Percentiles rank a stretch among this genome's conserved stretches.
Conservation (phyloP, 768 basidiomycete species). For the Cystobasidiopsis lactophilus region DNA sequence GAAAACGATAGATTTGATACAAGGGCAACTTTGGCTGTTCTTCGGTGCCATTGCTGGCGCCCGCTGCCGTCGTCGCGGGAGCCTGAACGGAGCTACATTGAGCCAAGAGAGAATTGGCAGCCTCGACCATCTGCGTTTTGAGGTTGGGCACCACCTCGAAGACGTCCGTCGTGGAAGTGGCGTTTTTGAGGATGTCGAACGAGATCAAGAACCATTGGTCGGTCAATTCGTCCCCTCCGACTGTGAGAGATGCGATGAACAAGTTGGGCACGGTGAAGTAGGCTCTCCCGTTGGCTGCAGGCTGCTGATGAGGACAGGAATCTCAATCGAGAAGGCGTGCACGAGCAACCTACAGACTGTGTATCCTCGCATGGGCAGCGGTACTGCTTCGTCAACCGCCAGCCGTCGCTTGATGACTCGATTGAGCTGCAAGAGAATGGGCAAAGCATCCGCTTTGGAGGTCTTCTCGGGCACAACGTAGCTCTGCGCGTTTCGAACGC, state of each 20-base stretch:
- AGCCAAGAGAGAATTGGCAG: conserved; percentile 10
- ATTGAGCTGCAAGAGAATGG: conserved; percentile 50
- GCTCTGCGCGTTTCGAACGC: background rate
- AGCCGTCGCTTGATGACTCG: conserved; percentile 57
- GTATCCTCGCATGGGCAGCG: conserved; percentile 52
- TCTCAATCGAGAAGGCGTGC: background rate
- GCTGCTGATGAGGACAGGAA: conserved; percentile 13
- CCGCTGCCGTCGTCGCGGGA: background rate
- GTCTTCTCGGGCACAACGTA: background rate
- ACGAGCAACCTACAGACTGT: conserved; percentile 36
- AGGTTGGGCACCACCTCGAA: conserved; percentile 7
- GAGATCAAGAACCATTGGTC: conserved; percentile 41
- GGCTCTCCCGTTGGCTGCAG: conserved; percentile 50
- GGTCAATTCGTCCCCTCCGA: conserved; percentile 43
- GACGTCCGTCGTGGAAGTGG: too few relatives aligned
- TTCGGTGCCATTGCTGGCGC: too few relatives aligned
- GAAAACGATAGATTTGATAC: too few relatives aligned
- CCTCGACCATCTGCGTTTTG: conserved; percentile 16
- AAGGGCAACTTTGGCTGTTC: too few relatives aligned
- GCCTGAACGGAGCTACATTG: background rate
- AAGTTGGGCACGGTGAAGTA: conserved; percentile 49
- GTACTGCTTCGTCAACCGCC: conserved; percentile 53
- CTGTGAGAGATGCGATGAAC: conserved; percentile 51
- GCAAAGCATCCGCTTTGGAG: conserved; percentile 37
- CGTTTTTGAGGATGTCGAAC: too few relatives aligned